Evolutionary conservation across 345 rosid genomes (phyloP).

Genomic region (Stellera chamaejasme): DNA sequence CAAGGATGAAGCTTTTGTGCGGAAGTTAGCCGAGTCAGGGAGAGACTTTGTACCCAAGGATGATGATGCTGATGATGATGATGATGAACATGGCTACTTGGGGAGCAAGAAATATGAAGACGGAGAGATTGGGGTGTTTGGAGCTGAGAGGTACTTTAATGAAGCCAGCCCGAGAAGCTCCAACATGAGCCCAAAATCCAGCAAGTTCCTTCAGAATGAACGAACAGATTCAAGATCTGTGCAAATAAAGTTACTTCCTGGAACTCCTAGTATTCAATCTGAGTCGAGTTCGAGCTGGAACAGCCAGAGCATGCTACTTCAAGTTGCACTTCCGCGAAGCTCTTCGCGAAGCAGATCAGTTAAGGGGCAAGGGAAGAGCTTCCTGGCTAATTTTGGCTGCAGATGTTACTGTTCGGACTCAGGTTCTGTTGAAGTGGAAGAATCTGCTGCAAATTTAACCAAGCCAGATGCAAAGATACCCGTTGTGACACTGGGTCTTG

Average conservation of each 20-base stretch:
- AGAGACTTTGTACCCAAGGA: slow-evolving; percentile 11
- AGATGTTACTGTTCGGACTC: slow-evolving; percentile 49
- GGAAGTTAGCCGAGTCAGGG: slow-evolving; percentile 23
- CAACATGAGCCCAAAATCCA: slow-evolving; percentile 15
- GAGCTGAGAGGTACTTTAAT: slow-evolving; percentile 81
- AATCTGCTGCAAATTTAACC: slow-evolving; percentile 18
- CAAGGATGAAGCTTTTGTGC: slow-evolving; percentile 29
- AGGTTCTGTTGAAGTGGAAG: slow-evolving; percentile 44
- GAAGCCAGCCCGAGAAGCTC: slow-evolving; percentile 36
- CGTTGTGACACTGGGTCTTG: slow-evolving; percentile 9
- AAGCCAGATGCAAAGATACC: slow-evolving; percentile 10
- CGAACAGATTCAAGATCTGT: slow-evolving; percentile 11
- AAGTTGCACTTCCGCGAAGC: slow-evolving; percentile 10
- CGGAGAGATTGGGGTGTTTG: slow-evolving; percentile 67
- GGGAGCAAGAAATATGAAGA: slow-evolving; percentile 46
- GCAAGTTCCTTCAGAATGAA: slow-evolving; percentile 12
- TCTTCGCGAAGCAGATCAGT: slow-evolving; percentile 13
- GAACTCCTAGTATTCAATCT: slow-evolving; percentile 43
- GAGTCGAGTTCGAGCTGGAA: slow-evolving; percentile 58
- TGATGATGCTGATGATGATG: slow-evolving; percentile 7
- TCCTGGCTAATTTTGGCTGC: slow-evolving; percentile 52
- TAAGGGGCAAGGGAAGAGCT: slow-evolving; percentile 32
- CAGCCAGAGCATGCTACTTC: slow-evolving; percentile 46
- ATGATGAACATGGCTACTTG: slow-evolving; percentile 14
- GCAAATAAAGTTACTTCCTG: slow-evolving; percentile 22